Base-by-base conservation (phyloP, 2,329 filamentous ascomycete species). In the Diaporthe citriasiana region DNA sequence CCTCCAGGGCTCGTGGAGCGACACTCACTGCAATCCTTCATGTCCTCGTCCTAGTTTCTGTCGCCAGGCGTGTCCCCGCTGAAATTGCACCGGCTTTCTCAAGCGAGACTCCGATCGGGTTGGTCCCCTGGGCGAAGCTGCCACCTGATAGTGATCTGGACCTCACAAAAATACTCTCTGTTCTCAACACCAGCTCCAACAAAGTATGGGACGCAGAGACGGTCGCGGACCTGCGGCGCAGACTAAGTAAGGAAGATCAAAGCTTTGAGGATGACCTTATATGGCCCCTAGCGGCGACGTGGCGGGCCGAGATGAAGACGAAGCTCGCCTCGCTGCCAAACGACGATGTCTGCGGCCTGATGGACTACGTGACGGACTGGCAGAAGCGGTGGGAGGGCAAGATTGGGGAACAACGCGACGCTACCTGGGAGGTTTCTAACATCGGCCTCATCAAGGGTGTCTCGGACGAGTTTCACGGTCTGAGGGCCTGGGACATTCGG, bases 361-460 rank as follows among this genome's bases (percentile, higher is more conserved):
- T 89, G 19, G 76, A 77, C 3, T 85, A 84, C 66, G 78, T 89
- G 7, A 53, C 78, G 2, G 84, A 90, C 80, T 87, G 85, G 81
- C 79, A 80, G 51, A 77, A 78, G 1, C 86, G 83, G 74, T 86
- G 85, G 76, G 74, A 77, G 5, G 77, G 79, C 0, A 85, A 85
- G 76, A 78, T 89, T 22, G 87, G 87, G 0, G 79, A 82, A 70
- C 77, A 80, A 17, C 83, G 88, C 13, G 78, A 82, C 2, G 77
- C 77, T 4, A 85, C 87, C 0, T 90, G 88, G 85, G 86, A 87
- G 75, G 77, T 90, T 6, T 89, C 86, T 74, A 91, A 90, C 77
- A 74, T 90, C 7, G 89, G 89, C 0, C 81, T 82, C 19, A 77
- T 87, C n/a, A 77, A 80, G 7, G 71, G 74, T 0, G 63, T 47